These are phyloP conservation scores for Penicillium sp. DNA, from an alignment of 2,329 filamentous ascomycete species.

Conservation along the genomic window DNA sequence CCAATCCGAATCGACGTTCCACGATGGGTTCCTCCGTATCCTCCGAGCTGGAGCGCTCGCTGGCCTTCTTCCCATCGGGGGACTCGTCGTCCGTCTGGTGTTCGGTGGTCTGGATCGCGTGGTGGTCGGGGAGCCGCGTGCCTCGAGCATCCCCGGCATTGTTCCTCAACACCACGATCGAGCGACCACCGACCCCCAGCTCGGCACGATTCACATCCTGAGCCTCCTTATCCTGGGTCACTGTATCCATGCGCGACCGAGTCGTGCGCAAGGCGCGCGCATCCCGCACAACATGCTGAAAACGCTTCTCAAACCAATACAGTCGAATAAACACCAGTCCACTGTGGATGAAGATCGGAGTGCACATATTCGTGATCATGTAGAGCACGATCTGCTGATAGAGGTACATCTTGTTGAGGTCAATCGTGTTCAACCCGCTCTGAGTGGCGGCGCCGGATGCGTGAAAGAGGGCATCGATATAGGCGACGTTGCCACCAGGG, in stretches of 20 bases:
- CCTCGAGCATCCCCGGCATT: constrained; percentile 32
- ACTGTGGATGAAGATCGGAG: constrained; percentile 81
- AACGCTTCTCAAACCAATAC: constrained; percentile 98
- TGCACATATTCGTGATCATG: constrained; percentile 70
- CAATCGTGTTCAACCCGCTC: constrained; percentile 80
- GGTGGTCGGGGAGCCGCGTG: constrained; percentile 19
- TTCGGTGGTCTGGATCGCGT: constrained; percentile 25
- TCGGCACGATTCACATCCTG: constrained; percentile 36
- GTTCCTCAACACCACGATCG: constrained; percentile 43
- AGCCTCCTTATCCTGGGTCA: constrained; percentile 50
- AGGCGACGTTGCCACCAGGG: constrained; percentile 63
- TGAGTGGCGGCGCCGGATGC: constrained; percentile 85
- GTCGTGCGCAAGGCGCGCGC: constrained; percentile 66
- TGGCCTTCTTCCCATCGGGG: constrained; percentile 23
- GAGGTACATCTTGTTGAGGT: constrained; percentile 67
- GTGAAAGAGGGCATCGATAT: constrained; percentile 89
- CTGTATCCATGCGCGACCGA: constrained; percentile 60
- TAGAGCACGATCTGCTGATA: constrained; percentile 76
- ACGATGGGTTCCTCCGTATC: constrained; percentile 10
- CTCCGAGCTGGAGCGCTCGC: constrained; percentile 20
- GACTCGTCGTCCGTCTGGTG: constrained; percentile 28
- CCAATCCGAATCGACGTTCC: constrained; percentile 50
- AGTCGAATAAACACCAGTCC: constrained; percentile 88
- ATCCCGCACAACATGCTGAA: constrained; percentile 79
- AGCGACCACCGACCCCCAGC: constrained; percentile 38